These are phyloP conservation scores for Chaetomium sp. DNA, from an alignment of 2,329 filamentous ascomycete species.

Conservation along the genomic window DNA sequence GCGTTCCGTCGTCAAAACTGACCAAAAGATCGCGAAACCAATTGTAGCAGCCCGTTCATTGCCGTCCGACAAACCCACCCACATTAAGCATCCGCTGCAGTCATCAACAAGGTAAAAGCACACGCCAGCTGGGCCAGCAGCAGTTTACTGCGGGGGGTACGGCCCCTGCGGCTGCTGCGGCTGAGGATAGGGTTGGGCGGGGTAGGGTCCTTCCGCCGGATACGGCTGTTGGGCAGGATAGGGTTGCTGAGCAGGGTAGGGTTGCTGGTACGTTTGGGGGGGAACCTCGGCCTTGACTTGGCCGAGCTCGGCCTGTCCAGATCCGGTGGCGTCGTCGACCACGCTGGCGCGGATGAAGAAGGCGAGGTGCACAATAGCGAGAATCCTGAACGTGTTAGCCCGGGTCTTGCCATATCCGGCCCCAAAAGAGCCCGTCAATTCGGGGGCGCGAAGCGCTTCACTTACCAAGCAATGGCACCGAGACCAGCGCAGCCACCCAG, in stretches of 20 bases:
- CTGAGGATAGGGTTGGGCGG: slow-evolving; percentile 15
- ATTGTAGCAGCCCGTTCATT: background rate
- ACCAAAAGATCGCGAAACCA: background rate
- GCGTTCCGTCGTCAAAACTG: background rate
- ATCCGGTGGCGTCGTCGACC: slow-evolving; percentile 28
- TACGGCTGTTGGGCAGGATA: slow-evolving; percentile 24
- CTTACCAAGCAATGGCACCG: slow-evolving; percentile 47
- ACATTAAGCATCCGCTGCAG: background rate
- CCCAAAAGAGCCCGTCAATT: background rate
- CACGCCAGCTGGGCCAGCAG: too few relatives aligned
- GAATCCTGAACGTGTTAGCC: slow-evolving; percentile 38
- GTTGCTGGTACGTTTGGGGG: slow-evolving; percentile 22
- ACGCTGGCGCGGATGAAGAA: slow-evolving; percentile 45
- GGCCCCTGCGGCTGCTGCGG: slow-evolving; percentile 16
- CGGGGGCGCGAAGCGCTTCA: slow-evolving; percentile 4
- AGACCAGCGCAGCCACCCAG: slow-evolving; percentile 46
- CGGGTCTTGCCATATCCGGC: background rate
- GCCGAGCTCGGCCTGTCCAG: slow-evolving; percentile 39
- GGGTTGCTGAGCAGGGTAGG: slow-evolving; percentile 19
- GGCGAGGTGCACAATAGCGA: slow-evolving; percentile 44
- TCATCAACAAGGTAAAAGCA: background rate
- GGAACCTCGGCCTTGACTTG: slow-evolving; percentile 34
- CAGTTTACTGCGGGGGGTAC: slow-evolving; percentile 10
- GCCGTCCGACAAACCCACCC: background rate
- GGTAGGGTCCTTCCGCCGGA: background rate